Base-by-base conservation (phyloP, 257 asterid species). In the Cordia subcordata region DNA sequence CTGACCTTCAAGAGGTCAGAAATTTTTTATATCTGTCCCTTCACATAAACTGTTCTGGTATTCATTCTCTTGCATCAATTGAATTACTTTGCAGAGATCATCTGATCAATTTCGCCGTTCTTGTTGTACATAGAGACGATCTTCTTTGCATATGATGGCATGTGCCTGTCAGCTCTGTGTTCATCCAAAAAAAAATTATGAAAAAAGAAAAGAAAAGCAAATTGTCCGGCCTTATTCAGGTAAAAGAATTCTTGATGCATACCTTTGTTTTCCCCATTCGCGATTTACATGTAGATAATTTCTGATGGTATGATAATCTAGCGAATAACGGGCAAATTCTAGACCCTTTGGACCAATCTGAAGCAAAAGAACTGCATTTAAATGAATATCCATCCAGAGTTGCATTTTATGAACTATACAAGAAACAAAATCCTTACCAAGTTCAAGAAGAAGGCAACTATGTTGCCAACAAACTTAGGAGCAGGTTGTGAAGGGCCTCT, bases 291-390 rank as follows among this genome's bases (percentile, higher is more conserved):
- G 65, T 49, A 92, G 80, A 76, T 92, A 88, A 67, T 92, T 92
- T 63, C 99, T 80, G 75, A 92, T 88, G 53, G 97, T 84, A 82
- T 92, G 97, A 78, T 92, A 88, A 71, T 92, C 99, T 74, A 88
- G 70, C 54, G 99, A 92, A 64, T 92, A 92, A 53, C 95, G 94
- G 13, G 99, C 99, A 57, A 92, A 92, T 72, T 92, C 96, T 47
- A 92, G 85, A 65, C 97, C 99, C 82, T 92, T 92, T 1, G 95
- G 99, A 51, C 96, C 99, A 63, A 92, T 72, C 97, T 92, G 72
- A 61, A 67, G 52, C 45, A 57, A 55, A 65, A 71, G 59, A 64
- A 37, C n/a, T 38, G 68, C 49, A 67, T 69, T 33, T 60, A 68
- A 16, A 66, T 19, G 52, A 8, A 42, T 18, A 66, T 40, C 38